Evolutionary conservation across 2,329 filamentous ascomycete genomes (phyloP), one percentile per base, ranked within the genome.

Genomic region (Aspergillus calidoustus): DNA sequence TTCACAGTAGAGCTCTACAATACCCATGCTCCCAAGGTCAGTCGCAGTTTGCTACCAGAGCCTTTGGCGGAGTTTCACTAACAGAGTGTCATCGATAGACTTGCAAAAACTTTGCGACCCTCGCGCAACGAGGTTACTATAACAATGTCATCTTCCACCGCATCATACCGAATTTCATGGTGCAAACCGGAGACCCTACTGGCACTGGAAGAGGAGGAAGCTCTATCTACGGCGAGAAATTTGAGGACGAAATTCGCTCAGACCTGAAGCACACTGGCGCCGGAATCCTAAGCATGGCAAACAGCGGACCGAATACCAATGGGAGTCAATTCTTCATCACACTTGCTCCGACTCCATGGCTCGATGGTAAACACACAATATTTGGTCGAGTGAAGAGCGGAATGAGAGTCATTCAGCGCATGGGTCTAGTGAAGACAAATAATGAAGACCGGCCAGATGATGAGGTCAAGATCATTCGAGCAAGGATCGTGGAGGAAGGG

Each of bases 251-350:
- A 83, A 94, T 98, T 70, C 82, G 85, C 51, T 79, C 87, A 2
- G 81, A 82, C 4, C 82, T 99, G 58, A 95, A 94, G 75, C 95
- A 99, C 81, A 96, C 93, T 0, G 94, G 94, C 43, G 93, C 94
- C 4, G 94, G 94, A 1, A 84, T 98, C n/a, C 81, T 99, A 70
- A 93, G 89, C 79, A 99, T 99, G 95, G 95, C 95, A 62, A 99
- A 99, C 79, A 88, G 89, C 17, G 95, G 95, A 0, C 91, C 92
- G 8, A 88, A 98, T 77, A 96, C 94, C 41, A 98, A 98, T 77
- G 94, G 94, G 23, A 92, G 88, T 61, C 95, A 98, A 79, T 99
- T 98, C 79, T 98, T 98, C 76, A 88, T 99, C 68, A 98, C 95
- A 0, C 83, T 98, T 38, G 94, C 93, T 7, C 94, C 94, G 4